phyloP scores from a whole-genome alignment of 176 grass and related monocot genomes.

The Neostapfia colusana region DNA sequence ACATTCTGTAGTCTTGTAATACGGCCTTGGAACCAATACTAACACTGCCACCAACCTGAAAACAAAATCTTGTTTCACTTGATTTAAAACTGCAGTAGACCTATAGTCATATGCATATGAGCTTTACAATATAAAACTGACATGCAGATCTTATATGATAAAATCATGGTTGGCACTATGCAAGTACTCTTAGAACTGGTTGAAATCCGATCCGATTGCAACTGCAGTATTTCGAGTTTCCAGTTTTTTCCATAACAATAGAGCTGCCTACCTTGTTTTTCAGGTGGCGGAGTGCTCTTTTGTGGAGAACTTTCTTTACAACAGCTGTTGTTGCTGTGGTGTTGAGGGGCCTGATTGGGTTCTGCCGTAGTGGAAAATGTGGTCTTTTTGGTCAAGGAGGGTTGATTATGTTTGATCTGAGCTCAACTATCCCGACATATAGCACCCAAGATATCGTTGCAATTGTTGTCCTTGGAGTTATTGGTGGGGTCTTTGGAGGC shows the following conservation, averaged over 20 bases:
- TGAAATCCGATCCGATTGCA: neutral
- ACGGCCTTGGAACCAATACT: neutral
- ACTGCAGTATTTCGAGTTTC: neutral
- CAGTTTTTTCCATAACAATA: slow-evolving; percentile 1
- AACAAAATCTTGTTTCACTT: neutral
- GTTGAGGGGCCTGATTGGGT: slow-evolving; percentile 60
- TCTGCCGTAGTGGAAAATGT: slow-evolving; percentile 79
- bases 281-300: slow-evolving; percentile 95
- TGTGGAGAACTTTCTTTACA: slow-evolving; percentile 97
- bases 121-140: slow-evolving; percentile 3
- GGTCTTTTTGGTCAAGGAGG: slow-evolving; percentile 89
- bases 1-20: slow-evolving; percentile 1
- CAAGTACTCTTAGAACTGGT: slow-evolving; percentile 2
- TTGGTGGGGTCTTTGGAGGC: slow-evolving; percentile 77
- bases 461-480: slow-evolving; percentile 74
- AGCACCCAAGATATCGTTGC: slow-evolving; percentile 62
- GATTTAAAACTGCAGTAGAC: neutral
- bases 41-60: neutral
- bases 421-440: slow-evolving; percentile 56
- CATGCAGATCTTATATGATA: slow-evolving; percentile 1
- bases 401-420: slow-evolving; percentile 97
- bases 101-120: neutral
- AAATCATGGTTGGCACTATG: neutral
- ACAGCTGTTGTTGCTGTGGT: slow-evolving; percentile 94
- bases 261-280: slow-evolving; percentile 19